Conservation (phyloP, 2,329 filamentous ascomycete genomes). For the Phialocephala subalpina region DNA sequence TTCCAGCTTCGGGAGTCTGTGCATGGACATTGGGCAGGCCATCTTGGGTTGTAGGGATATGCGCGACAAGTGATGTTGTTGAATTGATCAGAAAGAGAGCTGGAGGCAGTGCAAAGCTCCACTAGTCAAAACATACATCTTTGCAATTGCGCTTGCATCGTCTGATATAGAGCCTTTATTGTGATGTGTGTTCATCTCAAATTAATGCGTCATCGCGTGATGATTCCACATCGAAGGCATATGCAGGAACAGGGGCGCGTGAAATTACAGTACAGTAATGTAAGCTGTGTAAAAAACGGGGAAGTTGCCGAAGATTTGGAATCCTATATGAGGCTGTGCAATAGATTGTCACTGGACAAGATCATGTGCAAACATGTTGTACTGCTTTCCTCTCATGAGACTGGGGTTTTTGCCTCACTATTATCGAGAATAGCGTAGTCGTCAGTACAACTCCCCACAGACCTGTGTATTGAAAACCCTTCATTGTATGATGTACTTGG, state of each 20-base stretch:
- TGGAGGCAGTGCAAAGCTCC: neutral
- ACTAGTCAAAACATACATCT: neutral
- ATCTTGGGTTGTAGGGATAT: neutral
- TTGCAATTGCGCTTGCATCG: neutral
- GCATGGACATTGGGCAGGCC: conserved; percentile 2
- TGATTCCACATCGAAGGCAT: neutral
- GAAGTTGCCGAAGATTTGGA: no score
- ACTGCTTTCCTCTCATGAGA: no score
- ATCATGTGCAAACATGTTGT: no score
- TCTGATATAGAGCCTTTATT: neutral
- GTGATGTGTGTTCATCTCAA: neutral
- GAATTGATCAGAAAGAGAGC: neutral
- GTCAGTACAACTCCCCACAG: no score
- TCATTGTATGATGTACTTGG: no score
- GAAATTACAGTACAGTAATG: no score
- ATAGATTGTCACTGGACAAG: no score
- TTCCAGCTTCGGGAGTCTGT: conserved; percentile 3
- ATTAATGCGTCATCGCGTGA: neutral
- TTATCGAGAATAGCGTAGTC: no score
- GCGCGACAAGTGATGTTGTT: neutral
- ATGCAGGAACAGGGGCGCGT: neutral
- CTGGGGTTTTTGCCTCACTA: no score
- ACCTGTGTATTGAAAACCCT: no score
- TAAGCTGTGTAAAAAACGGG: no score
- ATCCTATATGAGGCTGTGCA: no score